Base-by-base conservation (phyloP, 352 stramenopile genomes). In the Nothophytophthora sp. region DNA sequence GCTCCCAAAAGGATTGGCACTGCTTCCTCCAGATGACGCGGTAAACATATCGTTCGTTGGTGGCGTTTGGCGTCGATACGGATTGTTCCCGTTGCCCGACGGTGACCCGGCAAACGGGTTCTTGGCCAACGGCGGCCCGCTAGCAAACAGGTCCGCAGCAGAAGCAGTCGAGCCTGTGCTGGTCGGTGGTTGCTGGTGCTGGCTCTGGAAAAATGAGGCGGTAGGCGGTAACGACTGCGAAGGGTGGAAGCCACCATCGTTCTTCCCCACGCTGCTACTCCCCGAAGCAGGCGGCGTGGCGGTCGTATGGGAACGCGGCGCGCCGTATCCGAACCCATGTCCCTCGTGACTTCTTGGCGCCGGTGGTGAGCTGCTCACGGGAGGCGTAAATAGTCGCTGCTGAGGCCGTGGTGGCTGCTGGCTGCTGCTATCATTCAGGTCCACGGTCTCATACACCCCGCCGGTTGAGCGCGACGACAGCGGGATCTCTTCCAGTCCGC, bases 371-470 rank as follows among this genome's bases (percentile, higher is more conserved):
- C 35, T 41, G 23, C 33, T 35, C n/a, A 22, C 19, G 8, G 34
- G 34, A 22, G 33, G 45, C 22, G 45, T 43, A 19, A 53, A 53
- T n/a, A 50, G 42, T 13, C 42, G 28, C 29, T 49, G 42, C 18
- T 32, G 36, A 5, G 35, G 50, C 32, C 28, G 24, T 5, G 51
- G 50, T 22, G 55, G 37, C 45, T 62, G 50, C 10, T 67, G 50
- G 35, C 46, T 52, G 37, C 30, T 67, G 28, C 76, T 62, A 7
- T 70, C 62, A 40, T 67, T 62, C 18, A 80, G 53, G 34, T 80
- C 69, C 38, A 80, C 69, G 1, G 69, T 80, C 53, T 80, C 69
- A 51, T 80, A 80, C 20, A 58, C 53, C 18, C 36, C 49, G 27
- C 67, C 63, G 11, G 48, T 65, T 1, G 61, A 73, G 32, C 63